phyloP scores from a whole-genome alignment of 169 alveolate species.

The Babesia bigemina region DNA sequence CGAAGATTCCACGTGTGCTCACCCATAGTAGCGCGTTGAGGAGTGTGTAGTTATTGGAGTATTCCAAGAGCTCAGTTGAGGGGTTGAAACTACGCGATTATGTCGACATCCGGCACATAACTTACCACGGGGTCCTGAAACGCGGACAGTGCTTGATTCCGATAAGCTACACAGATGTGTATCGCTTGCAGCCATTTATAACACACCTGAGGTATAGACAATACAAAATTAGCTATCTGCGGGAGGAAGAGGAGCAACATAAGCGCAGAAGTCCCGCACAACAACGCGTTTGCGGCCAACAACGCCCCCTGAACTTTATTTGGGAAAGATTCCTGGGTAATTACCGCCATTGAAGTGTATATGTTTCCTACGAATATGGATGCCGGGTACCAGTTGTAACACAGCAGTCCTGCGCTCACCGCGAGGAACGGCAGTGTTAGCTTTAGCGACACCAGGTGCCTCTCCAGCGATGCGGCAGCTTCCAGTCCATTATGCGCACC shows the following conservation, averaged over 20 bases:
- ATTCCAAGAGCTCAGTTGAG: conserved; percentile 79
- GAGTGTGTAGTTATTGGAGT: conserved; percentile 85
- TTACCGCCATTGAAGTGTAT: conserved; percentile 91
- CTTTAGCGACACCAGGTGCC: conserved; percentile 21
- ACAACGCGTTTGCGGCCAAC: conserved; percentile 83
- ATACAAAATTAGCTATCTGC: conserved; percentile 88
- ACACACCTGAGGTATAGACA: conserved; percentile 86
- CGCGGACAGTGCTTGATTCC: conserved; percentile 90
- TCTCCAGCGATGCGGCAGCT: neutral
- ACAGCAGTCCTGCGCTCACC: conserved; percentile 39
- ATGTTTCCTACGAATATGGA: conserved; percentile 94
- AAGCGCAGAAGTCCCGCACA: conserved; percentile 24
- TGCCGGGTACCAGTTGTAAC: conserved; percentile 85
- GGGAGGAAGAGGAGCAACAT: conserved; percentile 87
- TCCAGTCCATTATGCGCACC: neutral
- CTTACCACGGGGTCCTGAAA: conserved; percentile 88
- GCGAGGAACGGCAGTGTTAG: conserved; percentile 66
- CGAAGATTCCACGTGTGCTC: neutral
- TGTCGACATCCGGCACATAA: neutral
- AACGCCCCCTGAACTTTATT: conserved; percentile 86
- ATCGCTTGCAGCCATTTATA: neutral
- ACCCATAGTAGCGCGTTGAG: conserved; percentile 79
- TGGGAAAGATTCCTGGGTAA: conserved; percentile 10
- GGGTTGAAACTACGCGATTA: conserved; percentile 53
- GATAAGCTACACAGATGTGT: conserved; percentile 59